Conservation (phyloP, 208 protist species). For the Trypanosoma cruzi region DNA sequence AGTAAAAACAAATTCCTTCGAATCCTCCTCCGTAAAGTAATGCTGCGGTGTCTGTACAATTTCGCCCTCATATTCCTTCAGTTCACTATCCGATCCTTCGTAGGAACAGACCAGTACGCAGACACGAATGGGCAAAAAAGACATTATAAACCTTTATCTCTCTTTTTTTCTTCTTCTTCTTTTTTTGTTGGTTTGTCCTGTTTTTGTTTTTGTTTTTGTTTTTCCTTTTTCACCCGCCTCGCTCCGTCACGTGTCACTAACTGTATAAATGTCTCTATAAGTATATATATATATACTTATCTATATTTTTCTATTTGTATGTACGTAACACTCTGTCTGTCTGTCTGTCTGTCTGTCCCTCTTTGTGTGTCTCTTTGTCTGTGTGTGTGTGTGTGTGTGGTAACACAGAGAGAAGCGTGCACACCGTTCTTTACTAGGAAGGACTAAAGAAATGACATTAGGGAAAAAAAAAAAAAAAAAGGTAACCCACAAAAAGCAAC, state of each 20-base stretch:
- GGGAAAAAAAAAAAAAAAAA: not conserved
- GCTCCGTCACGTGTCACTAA: not conserved
- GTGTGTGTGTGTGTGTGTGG: not conserved
- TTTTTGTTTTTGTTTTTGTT: constrained; percentile 22
- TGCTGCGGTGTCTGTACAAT: constrained; percentile 79
- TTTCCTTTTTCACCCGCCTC: too few species aligned
- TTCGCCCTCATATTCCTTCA: constrained; percentile 79
- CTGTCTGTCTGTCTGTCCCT: not conserved
- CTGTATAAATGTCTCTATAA: not conserved
- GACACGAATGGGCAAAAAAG: constrained; percentile 49
- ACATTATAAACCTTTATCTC: not conserved
- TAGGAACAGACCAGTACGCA: constrained; percentile 86
- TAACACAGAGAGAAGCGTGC: not conserved
- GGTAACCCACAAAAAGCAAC: not conserved
- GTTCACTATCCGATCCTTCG: constrained; percentile 81
- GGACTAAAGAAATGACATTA: not conserved
- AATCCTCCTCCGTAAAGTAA: constrained; percentile 63
- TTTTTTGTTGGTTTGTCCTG: not conserved
- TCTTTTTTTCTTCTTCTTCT: constrained; percentile 21
- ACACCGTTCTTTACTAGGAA: not conserved
- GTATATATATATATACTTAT: not conserved
- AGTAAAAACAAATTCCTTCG: constrained; percentile 58
- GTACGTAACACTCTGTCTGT: not conserved
- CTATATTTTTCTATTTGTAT: not conserved
- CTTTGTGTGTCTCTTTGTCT: too few species aligned